These are phyloP conservation scores for Hydnomerulius pinastri DNA, from an alignment of 768 basidiomycete species.

Conservation along the genomic window DNA sequence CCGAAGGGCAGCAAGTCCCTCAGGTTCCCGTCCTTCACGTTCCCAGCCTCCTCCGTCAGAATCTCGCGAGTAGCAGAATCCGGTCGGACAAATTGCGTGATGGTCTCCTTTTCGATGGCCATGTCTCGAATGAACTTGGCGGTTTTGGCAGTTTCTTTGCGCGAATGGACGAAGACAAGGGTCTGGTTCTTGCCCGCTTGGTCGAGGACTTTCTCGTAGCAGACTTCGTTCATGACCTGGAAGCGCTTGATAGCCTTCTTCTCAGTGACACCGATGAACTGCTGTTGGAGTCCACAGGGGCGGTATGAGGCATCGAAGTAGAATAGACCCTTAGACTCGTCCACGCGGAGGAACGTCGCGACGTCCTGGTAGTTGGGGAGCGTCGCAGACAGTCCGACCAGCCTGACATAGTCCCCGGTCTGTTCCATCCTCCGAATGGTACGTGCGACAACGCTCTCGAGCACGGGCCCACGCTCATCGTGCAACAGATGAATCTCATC, in stretches of 20 bases:
- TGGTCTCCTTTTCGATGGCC: slow-evolving; percentile 96
- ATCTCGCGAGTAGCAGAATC: slow-evolving; percentile 92
- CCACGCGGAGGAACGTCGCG: slow-evolving; percentile 94
- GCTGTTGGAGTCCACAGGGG: slow-evolving; percentile 93
- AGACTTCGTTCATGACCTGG: slow-evolving; percentile 98
- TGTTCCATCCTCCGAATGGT: slow-evolving; percentile 95
- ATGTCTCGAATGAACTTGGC: slow-evolving; percentile 91
- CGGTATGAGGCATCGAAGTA: slow-evolving; percentile 96
- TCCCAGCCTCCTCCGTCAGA: slow-evolving; percentile 77
- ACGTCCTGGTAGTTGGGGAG: slow-evolving; percentile 99
- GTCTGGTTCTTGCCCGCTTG: slow-evolving; percentile 90
- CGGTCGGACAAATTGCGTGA: slow-evolving; percentile 93
- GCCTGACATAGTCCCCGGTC: slow-evolving; percentile 87
- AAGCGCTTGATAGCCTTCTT: slow-evolving; percentile 99
- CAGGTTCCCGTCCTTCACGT: slow-evolving; percentile 80
- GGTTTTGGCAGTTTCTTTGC: slow-evolving; percentile 98
- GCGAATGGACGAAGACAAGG: slow-evolving; percentile 95
- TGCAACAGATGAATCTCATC: slow-evolving; percentile 98
- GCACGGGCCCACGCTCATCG: slow-evolving; percentile 96
- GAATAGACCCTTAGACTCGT: slow-evolving; percentile 89
- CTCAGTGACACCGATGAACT: slow-evolving; percentile 97
- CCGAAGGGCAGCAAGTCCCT: slow-evolving; percentile 93
- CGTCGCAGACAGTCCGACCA: slow-evolving; percentile 95
- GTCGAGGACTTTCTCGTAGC: slow-evolving; percentile 97
- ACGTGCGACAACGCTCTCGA: slow-evolving; percentile 88